A percentile compares a stretch with the other conserved stretches of the same genome.
Evolutionary conservation across 169 alveolate genomes (phyloP).

Genomic region (Ophryocystis elektroscirrha): DNA sequence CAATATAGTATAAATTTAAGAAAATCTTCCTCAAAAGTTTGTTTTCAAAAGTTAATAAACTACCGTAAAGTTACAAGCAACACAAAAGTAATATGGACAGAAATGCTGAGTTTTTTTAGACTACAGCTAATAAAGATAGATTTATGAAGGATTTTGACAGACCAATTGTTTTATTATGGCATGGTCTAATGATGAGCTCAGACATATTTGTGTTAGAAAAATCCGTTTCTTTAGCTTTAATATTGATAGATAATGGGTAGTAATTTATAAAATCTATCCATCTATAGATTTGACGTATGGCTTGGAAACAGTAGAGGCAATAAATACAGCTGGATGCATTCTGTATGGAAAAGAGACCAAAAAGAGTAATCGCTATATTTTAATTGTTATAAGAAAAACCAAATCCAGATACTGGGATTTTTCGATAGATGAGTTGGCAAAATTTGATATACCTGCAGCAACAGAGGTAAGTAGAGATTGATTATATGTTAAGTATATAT

Average conservation of each 20-base stretch:
- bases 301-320: conserved; percentile 46
- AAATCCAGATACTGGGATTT: neutral
- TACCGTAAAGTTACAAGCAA: too few relatives aligned
- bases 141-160: neutral
- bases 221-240: neutral
- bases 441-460: neutral
- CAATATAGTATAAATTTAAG: too few relatives aligned
- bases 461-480: neutral
- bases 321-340: conserved; percentile 31
- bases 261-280: too few relatives aligned
- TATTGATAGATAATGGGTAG: conserved; percentile 29
- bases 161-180: neutral
- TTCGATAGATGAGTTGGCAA: neutral
- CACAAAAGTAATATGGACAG: too few relatives aligned
- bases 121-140: too few relatives aligned
- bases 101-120: too few relatives aligned
- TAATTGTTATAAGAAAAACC: neutral
- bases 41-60: too few relatives aligned
- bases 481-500: neutral
- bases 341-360: neutral
- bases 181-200: neutral
- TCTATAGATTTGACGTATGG: conserved; percentile 64
- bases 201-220: neutral
- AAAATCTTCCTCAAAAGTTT: too few relatives aligned
- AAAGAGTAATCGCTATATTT: neutral